Evolutionary conservation across 345 rosid genomes (phyloP), one percentile per base, ranked within the genome.

Genomic region (Barbarea vulgaris): DNA sequence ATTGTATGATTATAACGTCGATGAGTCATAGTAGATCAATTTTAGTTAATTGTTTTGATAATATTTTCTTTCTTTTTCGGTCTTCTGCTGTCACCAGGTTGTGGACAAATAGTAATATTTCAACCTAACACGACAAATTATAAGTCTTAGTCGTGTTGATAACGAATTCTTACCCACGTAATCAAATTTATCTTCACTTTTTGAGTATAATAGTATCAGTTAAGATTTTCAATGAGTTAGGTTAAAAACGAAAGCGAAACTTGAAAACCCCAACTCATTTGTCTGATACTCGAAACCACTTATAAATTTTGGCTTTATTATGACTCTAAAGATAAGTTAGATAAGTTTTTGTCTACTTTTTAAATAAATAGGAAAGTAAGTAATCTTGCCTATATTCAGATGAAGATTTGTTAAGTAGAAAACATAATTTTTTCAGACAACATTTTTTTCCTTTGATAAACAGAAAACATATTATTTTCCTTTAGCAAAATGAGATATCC

Each of bases 21-120:
- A 75, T 75, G 79, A 75, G 69, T 68, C 74, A 75, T 75, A 67
- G 21, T 50, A 51, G 46, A 60, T 68, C 34, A 59, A 15, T 39
- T 39, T 68, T 48, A 58, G 48, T 27, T 25, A 57, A 22, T 1
- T 18, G 18, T 57, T 75, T 31, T 28, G 25, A 54, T 64, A 64
- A 15, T 64, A 64, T 33, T 55, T 44, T 51, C 15, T 67, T 67
- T 68, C 44, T 8, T 51, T 67, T 75, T 60, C 54, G 9, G 79
- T 76, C 63, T 76, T 76, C 69, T 76, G 69, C 69, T 68, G 74
- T 76, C 69, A 76, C 56, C 69, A 60, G 63, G 69, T 50, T 51
- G 69, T 75, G 74, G 69, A 68, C 74, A 68, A 19, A 68, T 21
- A 41, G 21, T 51, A 51, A 13, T 39, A 59, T 76, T 50, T 41